Percentiles rank a stretch among this genome's conserved stretches.
phyloP scores from a whole-genome alignment of 2,329 filamentous ascomycete species.

The Ascochyta clinopodiicola region DNA sequence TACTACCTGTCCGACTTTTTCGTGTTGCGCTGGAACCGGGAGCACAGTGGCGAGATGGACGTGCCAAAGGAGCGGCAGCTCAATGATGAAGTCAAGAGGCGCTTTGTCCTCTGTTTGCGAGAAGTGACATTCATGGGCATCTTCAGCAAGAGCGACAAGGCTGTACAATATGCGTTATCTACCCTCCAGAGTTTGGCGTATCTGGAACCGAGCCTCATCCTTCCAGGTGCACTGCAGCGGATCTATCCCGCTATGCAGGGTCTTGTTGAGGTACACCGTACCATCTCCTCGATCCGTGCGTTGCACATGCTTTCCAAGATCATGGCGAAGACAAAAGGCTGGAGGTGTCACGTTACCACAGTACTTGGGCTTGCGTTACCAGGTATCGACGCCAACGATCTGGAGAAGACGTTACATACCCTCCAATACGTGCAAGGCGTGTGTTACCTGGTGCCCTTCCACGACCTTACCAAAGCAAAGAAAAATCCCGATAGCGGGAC shows the following conservation, averaged over 20 bases:
- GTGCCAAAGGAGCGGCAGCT: constrained; percentile 80
- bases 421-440: constrained; percentile 95
- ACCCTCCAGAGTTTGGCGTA: constrained; percentile 89
- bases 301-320: constrained; percentile 90
- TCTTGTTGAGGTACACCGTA: constrained; percentile 94
- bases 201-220: constrained; percentile 86
- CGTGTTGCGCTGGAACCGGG: constrained; percentile 95
- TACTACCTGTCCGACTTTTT: constrained; percentile 96
- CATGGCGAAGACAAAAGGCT: constrained; percentile 94
- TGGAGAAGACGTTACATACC: constrained; percentile 95
- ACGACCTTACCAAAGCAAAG: constrained; percentile 72
- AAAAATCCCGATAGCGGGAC: constrained; percentile 32
- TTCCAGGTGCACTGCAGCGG: constrained; percentile 90
- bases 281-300: constrained; percentile 89
- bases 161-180: constrained; percentile 89
- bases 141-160: constrained; percentile 91
- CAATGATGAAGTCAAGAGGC: constrained; percentile 78
- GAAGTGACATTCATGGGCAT: constrained; percentile 99
- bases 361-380: constrained; percentile 90
- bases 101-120: constrained; percentile 86
- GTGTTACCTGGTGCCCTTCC: constrained; percentile 93
- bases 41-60: constrained; percentile 90
- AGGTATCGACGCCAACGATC: constrained; percentile 95
- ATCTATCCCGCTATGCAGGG: constrained; percentile 98
- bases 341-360: constrained; percentile 93